Evolutionary conservation across 1,139 yeast species (phyloP).

Genomic region (Hyphopichia fennica): DNA sequence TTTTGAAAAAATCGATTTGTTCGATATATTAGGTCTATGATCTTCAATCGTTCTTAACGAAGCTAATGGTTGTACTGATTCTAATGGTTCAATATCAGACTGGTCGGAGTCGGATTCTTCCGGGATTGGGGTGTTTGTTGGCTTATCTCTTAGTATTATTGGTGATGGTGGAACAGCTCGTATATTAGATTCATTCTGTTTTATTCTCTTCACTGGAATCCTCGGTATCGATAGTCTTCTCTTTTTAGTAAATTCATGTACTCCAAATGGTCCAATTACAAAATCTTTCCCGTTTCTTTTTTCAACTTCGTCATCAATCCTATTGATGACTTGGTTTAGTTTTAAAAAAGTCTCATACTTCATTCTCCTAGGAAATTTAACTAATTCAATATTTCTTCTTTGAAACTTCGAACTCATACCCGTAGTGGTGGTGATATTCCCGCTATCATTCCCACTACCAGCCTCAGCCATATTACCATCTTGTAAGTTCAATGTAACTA

Average conservation of each 20-base stretch:
- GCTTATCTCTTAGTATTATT: too few relatives aligned
- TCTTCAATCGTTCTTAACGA: neutral
- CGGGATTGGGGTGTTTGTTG: too few relatives aligned
- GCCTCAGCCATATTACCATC: slow-evolving; percentile 19
- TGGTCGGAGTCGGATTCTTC: neutral
- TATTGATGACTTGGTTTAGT: slow-evolving; percentile 25
- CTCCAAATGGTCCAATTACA: slow-evolving; percentile 34
- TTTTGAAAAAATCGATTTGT: slow-evolving; percentile 16
- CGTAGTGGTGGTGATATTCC: neutral
- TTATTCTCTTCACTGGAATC: neutral
- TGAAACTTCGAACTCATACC: slow-evolving; percentile 19
- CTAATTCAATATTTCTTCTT: slow-evolving; percentile 38
- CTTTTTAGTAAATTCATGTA: neutral
- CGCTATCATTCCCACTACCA: neutral
- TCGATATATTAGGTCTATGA: neutral
- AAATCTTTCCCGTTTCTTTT: slow-evolving; percentile 4
- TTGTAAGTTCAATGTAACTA: slow-evolving; percentile 18
- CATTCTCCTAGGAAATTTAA: slow-evolving; percentile 33
- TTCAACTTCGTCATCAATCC: slow-evolving; percentile 2
- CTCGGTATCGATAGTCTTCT: neutral
- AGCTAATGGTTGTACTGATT: neutral
- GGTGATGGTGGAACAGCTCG: too few relatives aligned
- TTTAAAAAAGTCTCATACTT: slow-evolving; percentile 32
- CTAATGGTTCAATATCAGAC: neutral
- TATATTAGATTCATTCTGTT: too few relatives aligned